Evolutionary conservation across 2,329 filamentous ascomycete genomes (phyloP).

Genomic region (Colletotrichum graminicola): DNA sequence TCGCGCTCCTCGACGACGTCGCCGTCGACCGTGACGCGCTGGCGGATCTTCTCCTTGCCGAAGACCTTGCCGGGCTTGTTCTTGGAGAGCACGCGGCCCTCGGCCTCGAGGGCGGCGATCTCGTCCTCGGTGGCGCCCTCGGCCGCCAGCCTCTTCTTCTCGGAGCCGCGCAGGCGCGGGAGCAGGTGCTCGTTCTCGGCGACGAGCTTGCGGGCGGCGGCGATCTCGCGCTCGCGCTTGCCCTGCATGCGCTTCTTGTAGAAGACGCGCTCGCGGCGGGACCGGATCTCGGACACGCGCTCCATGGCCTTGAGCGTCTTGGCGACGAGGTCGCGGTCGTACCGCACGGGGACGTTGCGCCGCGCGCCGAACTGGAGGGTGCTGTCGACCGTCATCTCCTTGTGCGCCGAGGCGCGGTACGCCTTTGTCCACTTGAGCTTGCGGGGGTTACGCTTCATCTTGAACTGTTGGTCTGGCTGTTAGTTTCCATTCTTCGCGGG

Average conservation of each 20-base stretch:
- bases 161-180: slow-evolving; percentile 75
- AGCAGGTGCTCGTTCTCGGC: slow-evolving; percentile 93
- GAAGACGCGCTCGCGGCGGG: slow-evolving; percentile 87
- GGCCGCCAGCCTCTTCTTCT: slow-evolving; percentile 70
- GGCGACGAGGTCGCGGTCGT: slow-evolving; percentile 91
- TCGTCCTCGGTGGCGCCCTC: slow-evolving; percentile 61
- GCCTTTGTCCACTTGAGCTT: slow-evolving; percentile 98
- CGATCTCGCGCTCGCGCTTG: slow-evolving; percentile 85
- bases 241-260: slow-evolving; percentile 95
- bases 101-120: slow-evolving; percentile 59
- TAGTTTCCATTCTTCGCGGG: not conserved
- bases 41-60: slow-evolving; percentile 57
- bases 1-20: slow-evolving; percentile 50
- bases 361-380: slow-evolving; percentile 93
- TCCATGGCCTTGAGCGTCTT: slow-evolving; percentile 94
- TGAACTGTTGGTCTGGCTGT: slow-evolving; percentile 66
- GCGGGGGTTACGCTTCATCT: slow-evolving; percentile 98
- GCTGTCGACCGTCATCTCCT: slow-evolving; percentile 82
- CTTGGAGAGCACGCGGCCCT: slow-evolving; percentile 48
- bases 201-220: slow-evolving; percentile 87
- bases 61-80: slow-evolving; percentile 55
- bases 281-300: slow-evolving; percentile 86
- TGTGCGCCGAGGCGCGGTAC: slow-evolving; percentile 85
- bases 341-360: slow-evolving; percentile 94
- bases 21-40: slow-evolving; percentile 54